Percentiles rank a stretch among this genome's conserved stretches.
phyloP scores from a whole-genome alignment of 1,284 basidiomycete species.

The Sporisorium scitamineum region DNA sequence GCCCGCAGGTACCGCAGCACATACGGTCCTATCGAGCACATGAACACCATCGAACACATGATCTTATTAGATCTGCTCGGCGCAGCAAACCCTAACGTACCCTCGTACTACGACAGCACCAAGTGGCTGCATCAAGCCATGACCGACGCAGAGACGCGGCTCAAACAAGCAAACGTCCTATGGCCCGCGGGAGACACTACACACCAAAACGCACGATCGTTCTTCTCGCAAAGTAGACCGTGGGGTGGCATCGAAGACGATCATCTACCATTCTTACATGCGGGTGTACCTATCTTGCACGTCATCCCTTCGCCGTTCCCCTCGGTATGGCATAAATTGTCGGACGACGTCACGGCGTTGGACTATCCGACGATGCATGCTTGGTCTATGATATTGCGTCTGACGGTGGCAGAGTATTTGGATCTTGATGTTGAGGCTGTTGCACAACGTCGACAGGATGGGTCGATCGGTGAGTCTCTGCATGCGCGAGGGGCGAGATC shows the following conservation, averaged over 20 bases:
- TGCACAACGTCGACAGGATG: neutral
- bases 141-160: slow-evolving; percentile 46
- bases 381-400: slow-evolving; percentile 85
- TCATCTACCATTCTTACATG: slow-evolving; percentile 87
- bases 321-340: slow-evolving; percentile 85
- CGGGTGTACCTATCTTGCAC: slow-evolving; percentile 90
- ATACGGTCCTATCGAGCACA: slow-evolving; percentile 47
- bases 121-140: slow-evolving; percentile 57
- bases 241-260: slow-evolving; percentile 89
- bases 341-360: slow-evolving; percentile 90
- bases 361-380: slow-evolving; percentile 84
- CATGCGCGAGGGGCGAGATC: neutral
- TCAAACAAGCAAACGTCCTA: slow-evolving; percentile 31
- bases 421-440: slow-evolving; percentile 72
- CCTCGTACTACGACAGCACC: slow-evolving; percentile 57
- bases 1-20: slow-evolving; percentile 27
- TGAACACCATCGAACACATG: slow-evolving; percentile 65
- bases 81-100: slow-evolving; percentile 51
- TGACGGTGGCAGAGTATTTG: slow-evolving; percentile 91
- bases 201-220: slow-evolving; percentile 13
- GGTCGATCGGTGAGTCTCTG: slow-evolving; percentile 13
- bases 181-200: slow-evolving; percentile 38
- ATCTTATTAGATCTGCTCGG: slow-evolving; percentile 66
- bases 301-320: slow-evolving; percentile 92
- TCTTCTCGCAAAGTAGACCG: slow-evolving; percentile 44